Base-by-base conservation (phyloP, 768 basidiomycete species). In the Russula abietina region DNA sequence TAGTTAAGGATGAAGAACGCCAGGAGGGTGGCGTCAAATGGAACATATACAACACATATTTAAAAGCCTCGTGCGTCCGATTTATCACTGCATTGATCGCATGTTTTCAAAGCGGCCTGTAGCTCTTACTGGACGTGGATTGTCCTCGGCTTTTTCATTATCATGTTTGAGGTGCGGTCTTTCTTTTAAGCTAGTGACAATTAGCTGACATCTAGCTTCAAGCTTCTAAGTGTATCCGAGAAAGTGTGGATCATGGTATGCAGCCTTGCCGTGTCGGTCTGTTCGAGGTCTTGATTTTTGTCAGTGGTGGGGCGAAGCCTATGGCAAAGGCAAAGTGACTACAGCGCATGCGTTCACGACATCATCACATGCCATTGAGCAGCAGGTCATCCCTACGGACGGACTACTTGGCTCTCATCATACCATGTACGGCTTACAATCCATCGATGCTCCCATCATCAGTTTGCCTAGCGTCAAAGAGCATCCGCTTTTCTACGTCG, bases 21-120 rank as follows among this genome's bases (percentile, higher is more conserved):
- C 89, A 89, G 65, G 80, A 80, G 1, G 93, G 93, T 0, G 84
- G 86, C 41, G 92, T 95, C 33, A 91, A 90, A 69, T 92, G 89
- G 88, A 73, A 75, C 14, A 80, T 81, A 30, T 83, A 83, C 69
- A 78, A 78, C 68, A 77, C 79, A 7, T 91, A 94, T 69, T 70
- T 93, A 62, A 79, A 83, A 71, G 87, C 85, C 19, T 87, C 88
- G 86, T 88, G 64, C 52, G 84, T 80, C 51, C 53, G 24, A 28
- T 46, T 12, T 28, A 11, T 55, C 24, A n/a, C 50, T 55, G 46
- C 50, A n/a, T 3, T 50, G 12, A 45, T 59, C 14, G 49, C n/a
- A 38, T 55, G 16, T 10, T 11, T 45, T 49, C 22, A 48, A 49
- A 54, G 24, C 17, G 24, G 26, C 41, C 45, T 49, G 5, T 66